Conservation (phyloP, 208 protist genomes). For the Leishmania tropica region DNA sequence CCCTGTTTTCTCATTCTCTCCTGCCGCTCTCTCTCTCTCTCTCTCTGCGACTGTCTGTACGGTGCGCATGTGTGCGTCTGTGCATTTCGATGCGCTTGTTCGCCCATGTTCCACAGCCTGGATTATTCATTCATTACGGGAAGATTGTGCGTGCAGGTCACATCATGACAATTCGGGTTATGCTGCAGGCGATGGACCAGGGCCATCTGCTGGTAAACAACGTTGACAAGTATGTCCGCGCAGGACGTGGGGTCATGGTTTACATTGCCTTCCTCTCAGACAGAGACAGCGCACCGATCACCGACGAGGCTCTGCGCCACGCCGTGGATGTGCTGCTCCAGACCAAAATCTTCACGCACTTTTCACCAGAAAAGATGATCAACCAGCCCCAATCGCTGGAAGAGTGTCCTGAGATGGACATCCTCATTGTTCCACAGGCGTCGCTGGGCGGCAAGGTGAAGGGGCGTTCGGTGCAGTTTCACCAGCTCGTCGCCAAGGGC, state of each 20-base stretch:
- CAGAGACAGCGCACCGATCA: conserved; percentile 18
- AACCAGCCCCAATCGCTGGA: conserved; percentile 48
- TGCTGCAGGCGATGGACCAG: conserved; percentile 78
- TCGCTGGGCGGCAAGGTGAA: conserved; percentile 87
- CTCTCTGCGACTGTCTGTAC: not conserved
- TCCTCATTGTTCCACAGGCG: conserved; percentile 87
- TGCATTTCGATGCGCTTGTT: too few species aligned
- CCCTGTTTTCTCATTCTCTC: not conserved
- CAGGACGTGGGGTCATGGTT: conserved; percentile 66
- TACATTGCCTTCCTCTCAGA: conserved; percentile 77
- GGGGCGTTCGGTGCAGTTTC: conserved; percentile 81
- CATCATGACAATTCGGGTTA: conserved; percentile 67
- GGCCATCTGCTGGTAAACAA: conserved; percentile 80
- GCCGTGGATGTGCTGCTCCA: conserved; percentile 57
- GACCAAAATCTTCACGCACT: conserved; percentile 77
- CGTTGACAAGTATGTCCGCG: conserved; percentile 52
- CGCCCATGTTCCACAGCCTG: not conserved
- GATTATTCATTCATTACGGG: not conserved
- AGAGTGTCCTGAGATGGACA: conserved; percentile 59
- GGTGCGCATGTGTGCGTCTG: not conserved
- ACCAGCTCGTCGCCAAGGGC: conserved; percentile 70
- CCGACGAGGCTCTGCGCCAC: conserved; percentile 47
- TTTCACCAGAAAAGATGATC: conserved; percentile 52
- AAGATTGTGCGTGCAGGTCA: not conserved
- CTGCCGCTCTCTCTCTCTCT: not conserved